Evolutionary conservation across 208 protist genomes (phyloP).

Genomic region (Leishmania lainsoni): DNA sequence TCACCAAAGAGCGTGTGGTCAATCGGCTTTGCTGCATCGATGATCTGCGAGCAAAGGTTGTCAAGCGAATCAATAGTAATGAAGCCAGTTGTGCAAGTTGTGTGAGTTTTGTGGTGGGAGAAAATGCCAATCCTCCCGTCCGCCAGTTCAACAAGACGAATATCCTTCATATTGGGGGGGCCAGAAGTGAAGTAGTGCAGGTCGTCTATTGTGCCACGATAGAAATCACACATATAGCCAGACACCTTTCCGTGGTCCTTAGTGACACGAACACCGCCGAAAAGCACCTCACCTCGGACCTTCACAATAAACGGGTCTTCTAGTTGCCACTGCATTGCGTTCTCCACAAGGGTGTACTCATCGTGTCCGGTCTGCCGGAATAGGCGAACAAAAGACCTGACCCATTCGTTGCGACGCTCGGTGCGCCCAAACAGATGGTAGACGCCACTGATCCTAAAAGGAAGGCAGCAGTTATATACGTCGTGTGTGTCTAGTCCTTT

Average conservation of each 20-base stretch:
- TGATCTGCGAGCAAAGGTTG: conserved; percentile 47
- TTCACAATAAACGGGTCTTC: conserved; percentile 62
- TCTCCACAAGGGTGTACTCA: conserved; percentile 53
- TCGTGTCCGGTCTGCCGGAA: conserved; percentile 53
- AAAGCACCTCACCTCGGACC: conserved; percentile 48
- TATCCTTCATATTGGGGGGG: conserved; percentile 65
- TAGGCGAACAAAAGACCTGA: conserved; percentile 52
- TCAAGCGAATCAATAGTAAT: conserved; percentile 47
- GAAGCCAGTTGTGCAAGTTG: conserved; percentile 56
- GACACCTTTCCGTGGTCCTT: conserved; percentile 50
- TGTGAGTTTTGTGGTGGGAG: conserved; percentile 54
- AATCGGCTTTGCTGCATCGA: conserved; percentile 51
- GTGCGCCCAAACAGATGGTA: conserved; percentile 50
- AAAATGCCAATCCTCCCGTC: conserved; percentile 60
- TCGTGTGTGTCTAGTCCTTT: conserved; percentile 57
- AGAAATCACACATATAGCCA: conserved; percentile 63
- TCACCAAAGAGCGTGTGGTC: conserved; percentile 69
- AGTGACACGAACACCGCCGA: conserved; percentile 56
- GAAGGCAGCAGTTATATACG: conserved; percentile 67
- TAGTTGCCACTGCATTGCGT: conserved; percentile 45
- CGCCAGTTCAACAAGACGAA: conserved; percentile 47
- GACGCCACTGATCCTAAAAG: conserved; percentile 51
- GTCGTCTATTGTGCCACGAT: conserved; percentile 36
- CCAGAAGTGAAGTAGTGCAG: conserved; percentile 62
- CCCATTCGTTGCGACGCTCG: conserved; percentile 56